Conservation (phyloP, 2,329 filamentous ascomycete genomes). For the Colletotrichum australisinense region DNA sequence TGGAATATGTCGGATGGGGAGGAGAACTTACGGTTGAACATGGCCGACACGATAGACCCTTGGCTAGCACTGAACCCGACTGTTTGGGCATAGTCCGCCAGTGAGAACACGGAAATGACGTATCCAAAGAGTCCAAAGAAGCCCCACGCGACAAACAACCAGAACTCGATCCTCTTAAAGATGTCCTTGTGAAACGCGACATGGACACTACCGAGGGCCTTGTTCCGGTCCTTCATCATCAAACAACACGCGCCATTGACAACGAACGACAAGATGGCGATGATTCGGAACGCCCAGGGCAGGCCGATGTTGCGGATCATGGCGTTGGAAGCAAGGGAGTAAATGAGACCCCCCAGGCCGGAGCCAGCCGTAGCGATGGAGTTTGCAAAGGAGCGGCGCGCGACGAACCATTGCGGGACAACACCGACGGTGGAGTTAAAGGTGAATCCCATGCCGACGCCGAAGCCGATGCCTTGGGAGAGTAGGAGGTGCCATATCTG, state of each 20-base stretch:
- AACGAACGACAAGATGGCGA: conserved; percentile 71
- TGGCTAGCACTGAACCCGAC: conserved; percentile 76
- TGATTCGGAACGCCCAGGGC: conserved; percentile 74
- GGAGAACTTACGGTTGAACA: conserved; percentile 70
- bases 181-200: conserved; percentile 73
- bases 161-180: conserved; percentile 71
- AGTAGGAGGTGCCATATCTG: conserved; percentile 82
- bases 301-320: conserved; percentile 75
- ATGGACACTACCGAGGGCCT: conserved; percentile 74
- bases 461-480: conserved; percentile 80
- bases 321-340: conserved; percentile 74
- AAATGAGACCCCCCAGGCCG: conserved; percentile 79
- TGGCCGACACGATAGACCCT: conserved; percentile 77
- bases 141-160: conserved; percentile 74
- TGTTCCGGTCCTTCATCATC: conserved; percentile 78
- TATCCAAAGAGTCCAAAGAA: conserved; percentile 81
- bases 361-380: conserved; percentile 76
- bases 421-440: conserved; percentile 78
- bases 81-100: conserved; percentile 77
- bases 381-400: conserved; percentile 75
- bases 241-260: conserved; percentile 73
- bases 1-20: conserved; percentile 21
- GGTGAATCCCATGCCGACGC: conserved; percentile 81
- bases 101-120: conserved; percentile 79
- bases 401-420: conserved; percentile 80